phyloP scores from a whole-genome alignment of 345 rosid genomes.

The Sonneratia caseolaris region DNA sequence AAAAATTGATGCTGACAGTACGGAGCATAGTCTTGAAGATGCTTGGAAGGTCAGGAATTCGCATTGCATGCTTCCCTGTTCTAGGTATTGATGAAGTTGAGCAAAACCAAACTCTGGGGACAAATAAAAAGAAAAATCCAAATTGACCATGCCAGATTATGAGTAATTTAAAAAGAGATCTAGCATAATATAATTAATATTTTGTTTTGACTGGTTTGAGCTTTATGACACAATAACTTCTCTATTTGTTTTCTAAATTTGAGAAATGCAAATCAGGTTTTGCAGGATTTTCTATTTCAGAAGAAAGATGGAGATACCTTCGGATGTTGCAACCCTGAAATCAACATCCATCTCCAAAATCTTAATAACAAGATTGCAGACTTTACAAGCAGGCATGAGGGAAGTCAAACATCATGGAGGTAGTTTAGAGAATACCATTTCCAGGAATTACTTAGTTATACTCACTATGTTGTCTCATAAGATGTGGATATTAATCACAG shows the following conservation, averaged over 20 bases:
- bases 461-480: constrained; percentile 7
- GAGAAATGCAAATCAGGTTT: constrained; percentile 35
- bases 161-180: no score
- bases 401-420: constrained; percentile 74
- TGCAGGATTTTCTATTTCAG: constrained; percentile 63
- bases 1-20: no score
- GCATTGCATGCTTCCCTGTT: no score
- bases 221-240: no score
- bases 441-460: not conserved
- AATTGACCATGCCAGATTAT: no score
- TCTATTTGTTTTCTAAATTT: not conserved
- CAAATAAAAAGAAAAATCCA: no score
- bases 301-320: constrained; percentile 54
- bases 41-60: no score
- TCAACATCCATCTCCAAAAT: constrained; percentile 61
- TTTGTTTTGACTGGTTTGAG: no score
- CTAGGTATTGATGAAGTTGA: no score
- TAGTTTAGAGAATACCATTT: constrained; percentile 12
- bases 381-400: constrained; percentile 45
- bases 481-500: constrained; percentile 22
- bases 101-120: no score
- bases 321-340: constrained; percentile 39
- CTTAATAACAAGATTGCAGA: constrained; percentile 64
- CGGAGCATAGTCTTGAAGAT: no score
- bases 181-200: no score